These are phyloP conservation scores for Edaphochlamys debaryana DNA, from an alignment of 139 green algal genomes.

Conservation along the genomic window DNA sequence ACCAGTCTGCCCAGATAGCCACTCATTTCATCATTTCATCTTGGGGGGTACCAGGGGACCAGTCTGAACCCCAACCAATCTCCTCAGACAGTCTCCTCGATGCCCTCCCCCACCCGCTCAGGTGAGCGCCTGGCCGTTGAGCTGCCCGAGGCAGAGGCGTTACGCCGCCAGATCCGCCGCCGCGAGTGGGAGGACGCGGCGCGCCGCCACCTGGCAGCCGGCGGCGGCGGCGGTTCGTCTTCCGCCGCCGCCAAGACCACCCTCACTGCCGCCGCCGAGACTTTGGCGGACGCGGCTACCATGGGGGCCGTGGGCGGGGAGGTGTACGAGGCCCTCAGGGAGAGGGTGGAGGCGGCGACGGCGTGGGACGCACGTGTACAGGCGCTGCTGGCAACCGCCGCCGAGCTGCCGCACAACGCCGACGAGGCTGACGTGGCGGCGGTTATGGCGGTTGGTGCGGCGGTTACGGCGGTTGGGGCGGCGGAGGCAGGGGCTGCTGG, in stretches of 20 bases:
- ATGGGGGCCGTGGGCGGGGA: constrained; percentile 43
- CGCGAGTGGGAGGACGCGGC: constrained; percentile 60
- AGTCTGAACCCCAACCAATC: no score
- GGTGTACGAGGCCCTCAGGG: constrained; percentile 24
- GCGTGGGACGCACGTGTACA: constrained; percentile 44
- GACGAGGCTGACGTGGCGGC: constrained; percentile 5
- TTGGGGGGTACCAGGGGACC: no score
- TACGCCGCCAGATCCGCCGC: constrained; percentile 44
- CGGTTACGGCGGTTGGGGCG: not conserved
- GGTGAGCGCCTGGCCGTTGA: constrained; percentile 51
- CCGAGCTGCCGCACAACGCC: constrained; percentile 2
- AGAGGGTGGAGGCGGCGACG: constrained; percentile 10
- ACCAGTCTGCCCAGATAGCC: no score
- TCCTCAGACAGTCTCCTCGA: no score
- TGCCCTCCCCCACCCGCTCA: not conserved
- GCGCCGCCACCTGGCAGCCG: constrained; percentile 25
- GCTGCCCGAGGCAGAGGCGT: constrained; percentile 34
- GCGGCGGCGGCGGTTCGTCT: no score
- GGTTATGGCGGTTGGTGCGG: not conserved
- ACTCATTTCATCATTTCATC: no score
- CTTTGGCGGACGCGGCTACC: constrained; percentile 42
- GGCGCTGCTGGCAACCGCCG: constrained; percentile 36
- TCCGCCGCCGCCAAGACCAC: not conserved
- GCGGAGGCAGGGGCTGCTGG: not conserved
- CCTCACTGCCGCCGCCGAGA: constrained; percentile 26